Percentiles rank a stretch among this genome's conserved stretches.
These are phyloP conservation scores for Capsicum rhomboideum DNA, from an alignment of 257 asterid genomes.

Conservation along the genomic window DNA sequence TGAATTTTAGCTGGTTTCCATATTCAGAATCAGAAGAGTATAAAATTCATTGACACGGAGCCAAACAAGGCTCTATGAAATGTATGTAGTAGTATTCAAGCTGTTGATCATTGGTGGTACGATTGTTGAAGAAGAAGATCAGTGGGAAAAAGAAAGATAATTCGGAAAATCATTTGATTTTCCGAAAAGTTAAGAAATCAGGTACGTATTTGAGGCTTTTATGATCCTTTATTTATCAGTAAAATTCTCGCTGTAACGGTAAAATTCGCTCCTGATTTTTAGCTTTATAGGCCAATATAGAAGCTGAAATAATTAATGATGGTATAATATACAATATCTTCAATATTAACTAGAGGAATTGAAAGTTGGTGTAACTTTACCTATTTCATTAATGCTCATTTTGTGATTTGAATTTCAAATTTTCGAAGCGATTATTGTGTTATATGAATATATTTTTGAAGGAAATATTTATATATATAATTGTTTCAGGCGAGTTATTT, in stretches of 20 bases:
- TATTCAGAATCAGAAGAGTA: neutral
- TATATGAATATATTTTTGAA: neutral
- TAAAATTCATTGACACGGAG: slow-evolving; percentile 7
- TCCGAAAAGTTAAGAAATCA: neutral
- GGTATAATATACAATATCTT: neutral
- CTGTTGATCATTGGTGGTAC: slow-evolving; percentile 68
- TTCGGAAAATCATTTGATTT: too few species aligned
- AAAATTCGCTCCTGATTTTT: slow-evolving; percentile 1
- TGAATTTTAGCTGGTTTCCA: neutral
- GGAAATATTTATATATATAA: too few species aligned
- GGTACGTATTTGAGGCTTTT: neutral
- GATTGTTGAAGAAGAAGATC: slow-evolving; percentile 67
- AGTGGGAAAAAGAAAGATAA: slow-evolving; percentile 82
- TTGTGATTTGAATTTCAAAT: neutral
- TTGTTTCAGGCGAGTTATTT: neutral
- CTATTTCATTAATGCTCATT: neutral
- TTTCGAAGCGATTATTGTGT: neutral
- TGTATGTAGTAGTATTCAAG: slow-evolving; percentile 64
- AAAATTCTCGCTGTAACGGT: slow-evolving; percentile 6
- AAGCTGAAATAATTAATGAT: neutral
- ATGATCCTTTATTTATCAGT: neutral
- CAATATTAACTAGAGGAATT: neutral
- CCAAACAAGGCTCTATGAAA: slow-evolving; percentile 47
- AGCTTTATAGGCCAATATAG: neutral
- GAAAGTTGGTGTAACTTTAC: neutral